A percentile compares a stretch with the other conserved stretches of the same genome.
phyloP scores from a whole-genome alignment of 2,329 filamentous ascomycete genomes.

The Dactylellina sp. region DNA sequence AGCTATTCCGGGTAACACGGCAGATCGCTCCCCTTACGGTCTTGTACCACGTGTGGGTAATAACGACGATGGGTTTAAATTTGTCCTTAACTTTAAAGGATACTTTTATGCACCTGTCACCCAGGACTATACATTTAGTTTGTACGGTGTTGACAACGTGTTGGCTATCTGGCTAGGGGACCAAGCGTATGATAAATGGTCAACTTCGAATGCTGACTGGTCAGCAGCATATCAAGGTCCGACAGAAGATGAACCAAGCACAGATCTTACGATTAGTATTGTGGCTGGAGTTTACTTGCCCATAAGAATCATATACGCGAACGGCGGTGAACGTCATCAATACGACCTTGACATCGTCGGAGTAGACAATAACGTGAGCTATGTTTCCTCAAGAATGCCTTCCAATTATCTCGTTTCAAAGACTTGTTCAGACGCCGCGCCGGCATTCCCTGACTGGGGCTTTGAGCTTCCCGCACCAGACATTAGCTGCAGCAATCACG shows the following conservation, averaged over 20 bases:
- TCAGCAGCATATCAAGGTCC: neutral
- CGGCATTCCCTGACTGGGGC: neutral
- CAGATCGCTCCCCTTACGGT: neutral
- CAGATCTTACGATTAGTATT: neutral
- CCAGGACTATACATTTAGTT: neutral
- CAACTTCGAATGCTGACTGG: neutral
- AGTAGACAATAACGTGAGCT: neutral
- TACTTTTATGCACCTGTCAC: conserved; percentile 1
- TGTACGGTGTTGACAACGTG: neutral
- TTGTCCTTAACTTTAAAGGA: neutral
- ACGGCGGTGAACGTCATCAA: neutral
- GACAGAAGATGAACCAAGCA: neutral
- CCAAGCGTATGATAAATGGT: neutral
- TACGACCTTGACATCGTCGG: conserved; percentile 1
- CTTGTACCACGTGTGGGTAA: neutral
- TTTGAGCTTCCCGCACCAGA: neutral
- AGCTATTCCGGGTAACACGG: neutral
- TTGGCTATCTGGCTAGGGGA: neutral
- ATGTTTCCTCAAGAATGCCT: neutral
- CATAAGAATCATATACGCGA: neutral
- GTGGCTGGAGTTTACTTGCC: neutral
- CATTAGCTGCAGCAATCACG: neutral
- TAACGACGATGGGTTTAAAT: neutral
- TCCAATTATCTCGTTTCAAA: neutral
- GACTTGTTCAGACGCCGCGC: neutral